A percentile compares a stretch with the other conserved stretches of the same genome.
Evolutionary conservation across 179 eudicot species (phyloP).

Genomic region (Beta lomatogona): DNA sequence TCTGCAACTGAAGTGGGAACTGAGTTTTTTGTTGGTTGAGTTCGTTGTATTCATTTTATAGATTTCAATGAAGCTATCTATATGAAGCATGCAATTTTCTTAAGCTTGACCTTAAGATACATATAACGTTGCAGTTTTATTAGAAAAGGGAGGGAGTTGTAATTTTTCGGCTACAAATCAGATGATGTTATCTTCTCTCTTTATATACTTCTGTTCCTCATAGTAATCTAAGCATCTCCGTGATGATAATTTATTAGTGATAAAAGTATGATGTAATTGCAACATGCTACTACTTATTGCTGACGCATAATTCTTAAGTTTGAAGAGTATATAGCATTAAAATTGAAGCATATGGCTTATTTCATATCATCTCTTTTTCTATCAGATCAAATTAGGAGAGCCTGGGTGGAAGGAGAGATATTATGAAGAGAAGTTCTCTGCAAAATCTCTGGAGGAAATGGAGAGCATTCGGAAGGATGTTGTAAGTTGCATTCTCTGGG

Average conservation of each 20-base stretch:
- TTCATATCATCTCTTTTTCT: constrained; percentile 1
- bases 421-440: constrained; percentile 86
- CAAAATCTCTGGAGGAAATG: constrained; percentile 68
- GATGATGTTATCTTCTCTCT: neutral
- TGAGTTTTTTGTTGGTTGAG: neutral
- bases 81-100: neutral
- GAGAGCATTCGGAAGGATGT: constrained; percentile 74
- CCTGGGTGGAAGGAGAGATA: constrained; percentile 98
- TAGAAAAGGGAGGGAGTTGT: too few species aligned
- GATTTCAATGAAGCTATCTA: neutral
- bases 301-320: neutral
- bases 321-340: neutral
- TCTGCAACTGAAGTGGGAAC: neutral
- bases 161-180: neutral
- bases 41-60: neutral
- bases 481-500: constrained; percentile 50
- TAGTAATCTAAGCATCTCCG: neutral
- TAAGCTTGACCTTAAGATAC: neutral
- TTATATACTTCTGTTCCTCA: neutral
- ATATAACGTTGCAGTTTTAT: neutral
- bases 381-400: constrained; percentile 79
- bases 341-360: constrained; percentile 2
- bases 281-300: neutral
- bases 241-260: too few species aligned
- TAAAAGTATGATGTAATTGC: neutral